Evolutionary conservation across 495 filamentous ascomycete species (phyloP), one percentile per base, ranked within the genome.

Genomic region (Poronia punctata): DNA sequence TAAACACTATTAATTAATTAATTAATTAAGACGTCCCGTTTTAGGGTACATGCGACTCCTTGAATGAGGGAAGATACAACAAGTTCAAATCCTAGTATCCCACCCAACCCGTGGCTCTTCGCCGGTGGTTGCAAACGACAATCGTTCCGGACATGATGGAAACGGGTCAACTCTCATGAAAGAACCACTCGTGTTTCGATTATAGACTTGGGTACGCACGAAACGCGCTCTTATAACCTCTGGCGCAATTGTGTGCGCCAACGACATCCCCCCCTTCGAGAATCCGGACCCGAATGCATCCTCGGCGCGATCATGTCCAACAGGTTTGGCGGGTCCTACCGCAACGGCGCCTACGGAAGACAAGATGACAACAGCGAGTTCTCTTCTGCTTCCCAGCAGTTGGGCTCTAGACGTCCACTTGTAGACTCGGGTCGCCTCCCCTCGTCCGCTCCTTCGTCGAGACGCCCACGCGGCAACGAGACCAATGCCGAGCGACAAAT

Each of bases 401-500:
- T 48, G 26, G 58, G 56, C 25, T 45, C 57, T 6, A 56, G 59
- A 36, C 41, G 48, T 14, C 40, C 53, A 25, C 49, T 48, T 1
- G 35, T 41, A 14, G 54, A 54, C 32, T 29, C 46, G 27, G 25
- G 39, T 43, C 35, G 44, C 41, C 26, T 34, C 39, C 35, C 51
- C 43, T 25, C 37, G n/a, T 38, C 35, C 5, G 26, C 53, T 33
- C 36, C 39, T 35, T 48, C 43, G 7, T 57, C 40, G 17, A 51
- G 48, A 35, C 25, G 33, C 11, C 49, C 50, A 26, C 43, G 53
- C 31, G 52, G 31, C 16, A 54, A 57, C 33, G 65, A 70, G 47
- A 59, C 64, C 26, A 68, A 50, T 38, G 67, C 67, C 37, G 64
- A 71, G 51, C 56, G 63, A 33, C 56, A 73, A 55, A 70, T 73